Percentiles rank a stretch among this genome's conserved stretches.
phyloP scores from a whole-genome alignment of 73 alveolate species.

The Paramecium bursaria region DNA sequence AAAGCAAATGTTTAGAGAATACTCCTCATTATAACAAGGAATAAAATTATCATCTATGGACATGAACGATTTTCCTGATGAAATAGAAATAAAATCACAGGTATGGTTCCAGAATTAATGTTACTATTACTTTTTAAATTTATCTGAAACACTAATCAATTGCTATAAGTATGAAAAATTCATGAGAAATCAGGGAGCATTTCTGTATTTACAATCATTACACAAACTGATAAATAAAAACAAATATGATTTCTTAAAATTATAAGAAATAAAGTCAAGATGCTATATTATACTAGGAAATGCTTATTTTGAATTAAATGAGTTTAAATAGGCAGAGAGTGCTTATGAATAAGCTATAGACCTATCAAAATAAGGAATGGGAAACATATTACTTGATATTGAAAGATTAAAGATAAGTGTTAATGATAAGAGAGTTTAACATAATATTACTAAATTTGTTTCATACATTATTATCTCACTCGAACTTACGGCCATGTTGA shows the following conservation, averaged over 20 bases:
- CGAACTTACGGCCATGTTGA: neutral
- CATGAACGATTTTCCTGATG: no score
- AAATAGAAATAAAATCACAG: conserved; percentile 12
- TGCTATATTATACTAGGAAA: conserved; percentile 11
- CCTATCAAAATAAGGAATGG: neutral
- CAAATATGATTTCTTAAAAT: neutral
- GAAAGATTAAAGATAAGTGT: conserved; percentile 15
- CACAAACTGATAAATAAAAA: neutral
- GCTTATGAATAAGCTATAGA: neutral
- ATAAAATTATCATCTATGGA: no score
- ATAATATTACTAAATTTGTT: conserved; percentile 4
- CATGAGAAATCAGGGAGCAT: neutral
- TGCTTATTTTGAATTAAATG: conserved; percentile 32
- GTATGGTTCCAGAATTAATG: conserved; percentile 25
- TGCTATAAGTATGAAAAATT: conserved; percentile 10
- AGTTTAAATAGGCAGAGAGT: neutral
- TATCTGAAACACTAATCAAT: conserved; percentile 31
- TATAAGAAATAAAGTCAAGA: neutral
- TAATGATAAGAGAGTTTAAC: neutral
- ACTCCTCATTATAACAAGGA: neutral
- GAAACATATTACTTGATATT: neutral
- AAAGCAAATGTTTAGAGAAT: conserved; percentile 13
- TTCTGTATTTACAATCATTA: neutral
- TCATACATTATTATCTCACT: neutral
- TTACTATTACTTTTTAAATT: neutral